A percentile compares a stretch with the other conserved stretches of the same genome.
phyloP scores from a whole-genome alignment of 1,139 yeast species.

The Suhomyces choctaworum region DNA sequence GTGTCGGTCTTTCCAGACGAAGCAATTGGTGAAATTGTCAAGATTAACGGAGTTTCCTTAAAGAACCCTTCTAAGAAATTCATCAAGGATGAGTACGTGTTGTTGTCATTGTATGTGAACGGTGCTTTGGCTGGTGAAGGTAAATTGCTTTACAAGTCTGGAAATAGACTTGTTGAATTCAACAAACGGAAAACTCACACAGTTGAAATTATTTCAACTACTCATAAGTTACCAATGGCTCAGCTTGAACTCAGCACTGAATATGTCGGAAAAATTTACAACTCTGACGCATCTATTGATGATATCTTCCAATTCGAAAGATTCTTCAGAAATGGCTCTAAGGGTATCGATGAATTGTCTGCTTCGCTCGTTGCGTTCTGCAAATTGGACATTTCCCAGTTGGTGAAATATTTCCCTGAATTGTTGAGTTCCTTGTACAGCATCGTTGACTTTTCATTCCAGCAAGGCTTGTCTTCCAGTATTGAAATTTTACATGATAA shows the following conservation, averaged over 20 bases:
- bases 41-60: constrained; percentile 55
- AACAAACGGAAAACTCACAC: constrained; percentile 38
- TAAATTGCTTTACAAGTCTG: constrained; percentile 41
- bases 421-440: constrained; percentile 45
- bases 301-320: constrained; percentile 58
- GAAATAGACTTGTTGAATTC: constrained; percentile 43
- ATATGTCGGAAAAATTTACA: constrained; percentile 70
- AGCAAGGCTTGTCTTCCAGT: constrained; percentile 26
- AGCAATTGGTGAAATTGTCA: constrained; percentile 66
- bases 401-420: constrained; percentile 57
- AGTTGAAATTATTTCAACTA: constrained; percentile 37
- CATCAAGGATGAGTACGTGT: constrained; percentile 54
- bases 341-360: constrained; percentile 48
- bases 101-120: constrained; percentile 61
- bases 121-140: constrained; percentile 65
- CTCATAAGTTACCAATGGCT: constrained; percentile 45
- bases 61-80: constrained; percentile 32
- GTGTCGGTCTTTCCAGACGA: constrained; percentile 78
- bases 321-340: constrained; percentile 41
- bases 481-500: constrained; percentile 40
- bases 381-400: constrained; percentile 46
- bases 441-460: constrained; percentile 35
- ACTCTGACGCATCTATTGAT: constrained; percentile 59
- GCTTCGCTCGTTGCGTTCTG: constrained; percentile 41
- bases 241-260: constrained; percentile 59